A percentile compares a stretch with the other conserved stretches of the same genome.
Conservation (phyloP, 305 asterid species). For the Caryopteris hybrid region DNA sequence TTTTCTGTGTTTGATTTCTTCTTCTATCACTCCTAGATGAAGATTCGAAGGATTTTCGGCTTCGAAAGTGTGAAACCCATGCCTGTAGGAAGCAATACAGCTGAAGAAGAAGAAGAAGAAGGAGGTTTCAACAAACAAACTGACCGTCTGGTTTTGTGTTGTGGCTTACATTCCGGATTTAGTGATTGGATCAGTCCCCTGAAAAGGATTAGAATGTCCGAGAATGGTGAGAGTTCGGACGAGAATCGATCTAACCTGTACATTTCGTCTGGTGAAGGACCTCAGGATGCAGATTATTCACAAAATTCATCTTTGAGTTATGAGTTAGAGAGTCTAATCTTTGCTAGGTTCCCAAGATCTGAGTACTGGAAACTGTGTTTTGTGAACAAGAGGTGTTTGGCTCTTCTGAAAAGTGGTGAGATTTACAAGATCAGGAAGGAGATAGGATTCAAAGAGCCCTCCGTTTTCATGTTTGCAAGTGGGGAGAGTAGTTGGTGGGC, state of each 20-base stretch:
- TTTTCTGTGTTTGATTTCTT: background rate
- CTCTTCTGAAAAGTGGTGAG: conserved; percentile 50
- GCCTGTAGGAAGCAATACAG: conserved; percentile 19
- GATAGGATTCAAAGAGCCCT: conserved; percentile 47
- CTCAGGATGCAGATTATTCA: conserved; percentile 91
- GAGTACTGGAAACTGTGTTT: conserved; percentile 57
- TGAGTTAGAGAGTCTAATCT: conserved; percentile 52
- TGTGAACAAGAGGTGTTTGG: conserved; percentile 49
- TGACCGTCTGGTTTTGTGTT: background rate
- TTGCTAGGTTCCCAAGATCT: conserved; percentile 64
- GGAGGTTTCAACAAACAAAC: conserved; percentile 2
- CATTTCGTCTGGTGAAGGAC: conserved; percentile 27
- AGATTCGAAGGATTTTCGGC: conserved; percentile 9
- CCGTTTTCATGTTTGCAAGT: conserved; percentile 60
- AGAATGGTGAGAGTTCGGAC: background rate
- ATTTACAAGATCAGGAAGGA: conserved; percentile 51
- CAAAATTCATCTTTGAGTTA: conserved; percentile 39
- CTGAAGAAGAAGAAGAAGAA: conserved; percentile 17
- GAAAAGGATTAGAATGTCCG: conserved; percentile 16
- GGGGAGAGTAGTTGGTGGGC: conserved; percentile 73
- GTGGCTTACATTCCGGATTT: conserved; percentile 4
- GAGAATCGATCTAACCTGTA: conserved; percentile 1
- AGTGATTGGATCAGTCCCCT: background rate
- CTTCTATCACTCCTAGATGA: conserved; percentile 4
- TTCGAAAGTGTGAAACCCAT: conserved; percentile 12